These are phyloP conservation scores for Pythium phragmitis DNA, from an alignment of 352 stramenopile species.

Conservation along the genomic window DNA sequence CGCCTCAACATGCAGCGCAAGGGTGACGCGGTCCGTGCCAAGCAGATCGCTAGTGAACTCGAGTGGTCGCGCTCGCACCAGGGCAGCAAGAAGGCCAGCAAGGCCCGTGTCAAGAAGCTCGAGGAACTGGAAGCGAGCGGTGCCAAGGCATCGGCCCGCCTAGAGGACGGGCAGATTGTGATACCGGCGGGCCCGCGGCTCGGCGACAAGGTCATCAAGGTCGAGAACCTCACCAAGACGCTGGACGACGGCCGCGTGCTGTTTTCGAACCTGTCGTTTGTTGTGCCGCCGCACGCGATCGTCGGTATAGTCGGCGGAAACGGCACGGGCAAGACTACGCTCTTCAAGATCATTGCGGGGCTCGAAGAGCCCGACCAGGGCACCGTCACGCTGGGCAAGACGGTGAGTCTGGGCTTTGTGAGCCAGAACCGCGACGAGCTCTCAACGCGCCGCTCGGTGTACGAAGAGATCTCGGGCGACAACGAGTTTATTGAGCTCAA, in stretches of 20 bases:
- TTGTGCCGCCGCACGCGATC: slow-evolving; percentile 93
- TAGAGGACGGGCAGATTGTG: slow-evolving; percentile 87
- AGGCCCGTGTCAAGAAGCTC: slow-evolving; percentile 92
- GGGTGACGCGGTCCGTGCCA: slow-evolving; percentile 85
- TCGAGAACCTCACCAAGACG: slow-evolving; percentile 71
- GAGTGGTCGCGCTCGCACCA: slow-evolving; percentile 92
- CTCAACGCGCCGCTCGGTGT: slow-evolving; percentile 58
- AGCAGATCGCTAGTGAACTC: slow-evolving; percentile 92
- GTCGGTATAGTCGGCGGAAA: slow-evolving; percentile 98
- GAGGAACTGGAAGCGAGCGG: slow-evolving; percentile 86
- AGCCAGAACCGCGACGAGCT: slow-evolving; percentile 78
- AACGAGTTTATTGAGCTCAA: slow-evolving; percentile 82
- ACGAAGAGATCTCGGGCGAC: slow-evolving; percentile 85
- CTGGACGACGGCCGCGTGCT: slow-evolving; percentile 78
- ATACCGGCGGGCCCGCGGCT: slow-evolving; percentile 93
- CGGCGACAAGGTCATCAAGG: slow-evolving; percentile 91
- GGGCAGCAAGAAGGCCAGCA: slow-evolving; percentile 86
- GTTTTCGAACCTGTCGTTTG: slow-evolving; percentile 94
- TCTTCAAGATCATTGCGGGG: slow-evolving; percentile 95
- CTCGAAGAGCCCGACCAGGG: slow-evolving; percentile 87
- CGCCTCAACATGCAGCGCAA: slow-evolving; percentile 95
- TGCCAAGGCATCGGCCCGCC: slow-evolving; percentile 44
- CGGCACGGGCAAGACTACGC: slow-evolving; percentile 96
- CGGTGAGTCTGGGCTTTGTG: slow-evolving; percentile 75
- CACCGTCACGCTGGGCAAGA: slow-evolving; percentile 71